Evolutionary conservation across 1,284 basidiomycete genomes (phyloP).

Genomic region (Moniliella sp.): DNA sequence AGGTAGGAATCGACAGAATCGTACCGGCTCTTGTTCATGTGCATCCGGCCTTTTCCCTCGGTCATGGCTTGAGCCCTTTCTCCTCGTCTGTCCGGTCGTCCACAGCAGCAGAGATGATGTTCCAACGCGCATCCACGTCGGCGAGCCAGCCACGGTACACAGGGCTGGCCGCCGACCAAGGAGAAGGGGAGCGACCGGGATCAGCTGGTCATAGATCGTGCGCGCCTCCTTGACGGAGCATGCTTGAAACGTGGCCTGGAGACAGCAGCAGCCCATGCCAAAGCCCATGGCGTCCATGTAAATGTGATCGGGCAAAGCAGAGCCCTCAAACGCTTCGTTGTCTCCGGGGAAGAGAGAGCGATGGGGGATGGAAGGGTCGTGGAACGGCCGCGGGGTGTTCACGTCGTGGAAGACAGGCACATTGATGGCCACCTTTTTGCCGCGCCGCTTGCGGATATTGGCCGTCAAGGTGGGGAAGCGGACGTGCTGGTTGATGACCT

Average conservation of each 20-base stretch:
- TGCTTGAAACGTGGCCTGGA: slow-evolving; percentile 92
- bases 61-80: slow-evolving; percentile 46
- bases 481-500: slow-evolving; percentile 87
- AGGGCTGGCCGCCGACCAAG: slow-evolving; percentile 82
- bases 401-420: slow-evolving; percentile 76
- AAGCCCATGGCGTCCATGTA: slow-evolving; percentile 99
- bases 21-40: slow-evolving; percentile 85
- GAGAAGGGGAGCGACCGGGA: slow-evolving; percentile 82
- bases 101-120: slow-evolving; percentile 85
- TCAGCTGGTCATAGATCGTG: slow-evolving; percentile 74
- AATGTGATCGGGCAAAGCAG: slow-evolving; percentile 70
- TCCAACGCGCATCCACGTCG: slow-evolving; percentile 94
- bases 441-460: slow-evolving; percentile 72
- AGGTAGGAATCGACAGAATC: slow-evolving; percentile 88
- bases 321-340: slow-evolving; percentile 62
- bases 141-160: slow-evolving; percentile 80
- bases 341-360: slow-evolving; percentile 60
- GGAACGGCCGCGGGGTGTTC: slow-evolving; percentile 65
- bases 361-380: slow-evolving; percentile 69
- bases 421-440: slow-evolving; percentile 85
- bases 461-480: slow-evolving; percentile 93
- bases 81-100: slow-evolving; percentile 91
- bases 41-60: no score
- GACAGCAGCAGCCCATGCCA: slow-evolving; percentile 94
- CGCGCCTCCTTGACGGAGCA: slow-evolving; percentile 78